phyloP scores from a whole-genome alignment of 2,329 filamentous ascomycete species.

The Aspergillus chevalieri region DNA sequence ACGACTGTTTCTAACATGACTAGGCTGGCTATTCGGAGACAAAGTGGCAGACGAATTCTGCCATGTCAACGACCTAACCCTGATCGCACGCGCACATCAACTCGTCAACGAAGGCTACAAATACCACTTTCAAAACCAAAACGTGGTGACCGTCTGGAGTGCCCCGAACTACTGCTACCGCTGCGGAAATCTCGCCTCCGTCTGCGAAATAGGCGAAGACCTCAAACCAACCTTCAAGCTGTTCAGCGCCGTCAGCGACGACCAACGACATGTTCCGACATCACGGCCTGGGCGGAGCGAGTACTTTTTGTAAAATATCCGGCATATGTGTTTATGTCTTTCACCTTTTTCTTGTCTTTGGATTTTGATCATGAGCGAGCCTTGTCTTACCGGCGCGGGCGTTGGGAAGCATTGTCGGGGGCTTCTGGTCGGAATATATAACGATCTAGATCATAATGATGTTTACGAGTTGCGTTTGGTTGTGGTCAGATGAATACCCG shows the following conservation, averaged over 20 bases:
- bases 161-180: constrained; percentile 95
- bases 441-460: constrained; percentile 32
- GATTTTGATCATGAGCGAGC: constrained; percentile 12
- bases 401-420: constrained; percentile 19
- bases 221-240: constrained; percentile 77
- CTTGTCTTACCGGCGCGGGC: constrained; percentile 29
- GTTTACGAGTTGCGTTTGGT: constrained; percentile 4
- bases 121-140: constrained; percentile 93
- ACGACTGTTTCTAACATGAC: neutral
- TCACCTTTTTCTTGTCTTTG: neutral
- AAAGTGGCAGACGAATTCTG: constrained; percentile 72
- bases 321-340: neutral
- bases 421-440: constrained; percentile 24
- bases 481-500: neutral
- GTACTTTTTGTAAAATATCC: constrained; percentile 40
- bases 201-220: constrained; percentile 84
- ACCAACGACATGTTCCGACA: constrained; percentile 40
- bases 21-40: constrained; percentile 59
- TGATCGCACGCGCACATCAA: constrained; percentile 69
- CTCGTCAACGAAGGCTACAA: constrained; percentile 74
- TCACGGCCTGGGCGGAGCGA: constrained; percentile 43
- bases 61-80: constrained; percentile 65
- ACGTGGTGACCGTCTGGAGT: constrained; percentile 75
- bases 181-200: constrained; percentile 83
- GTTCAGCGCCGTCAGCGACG: constrained; percentile 43